Percentiles rank a stretch among this genome's conserved stretches.
Evolutionary conservation across 2,329 filamentous ascomycete genomes (phyloP).

Genomic region (Rutstroemia sp.): DNA sequence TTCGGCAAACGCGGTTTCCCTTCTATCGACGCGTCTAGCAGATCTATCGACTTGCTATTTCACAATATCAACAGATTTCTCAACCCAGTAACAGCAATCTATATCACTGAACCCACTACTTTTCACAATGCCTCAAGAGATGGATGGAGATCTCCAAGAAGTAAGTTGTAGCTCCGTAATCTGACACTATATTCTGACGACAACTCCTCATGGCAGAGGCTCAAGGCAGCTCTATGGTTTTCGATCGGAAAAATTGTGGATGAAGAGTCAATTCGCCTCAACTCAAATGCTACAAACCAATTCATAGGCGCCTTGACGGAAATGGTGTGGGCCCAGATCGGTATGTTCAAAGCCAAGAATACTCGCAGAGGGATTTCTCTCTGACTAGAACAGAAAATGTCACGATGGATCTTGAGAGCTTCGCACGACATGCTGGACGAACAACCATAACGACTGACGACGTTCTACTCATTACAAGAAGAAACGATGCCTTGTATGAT

Average conservation of each 20-base stretch:
- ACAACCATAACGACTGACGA: slow-evolving; percentile 77
- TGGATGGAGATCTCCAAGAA: slow-evolving; percentile 21
- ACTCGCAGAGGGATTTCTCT: background rate
- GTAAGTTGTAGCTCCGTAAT: slow-evolving; percentile 4
- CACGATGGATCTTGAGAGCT: slow-evolving; percentile 55
- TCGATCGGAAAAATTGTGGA: slow-evolving; percentile 83
- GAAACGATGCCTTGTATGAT: slow-evolving; percentile 76
- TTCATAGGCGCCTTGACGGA: slow-evolving; percentile 84
- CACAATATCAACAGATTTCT: background rate
- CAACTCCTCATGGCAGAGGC: slow-evolving; percentile 44
- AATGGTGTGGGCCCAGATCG: slow-evolving; percentile 80
- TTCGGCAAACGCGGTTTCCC: slow-evolving; percentile 2
- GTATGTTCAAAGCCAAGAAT: slow-evolving; percentile 38
- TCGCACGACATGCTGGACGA: slow-evolving; percentile 72
- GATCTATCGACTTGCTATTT: too few relatives aligned
- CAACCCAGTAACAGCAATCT: background rate
- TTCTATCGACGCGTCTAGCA: background rate
- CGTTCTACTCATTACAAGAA: slow-evolving; percentile 76
- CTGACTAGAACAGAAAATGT: slow-evolving; percentile 38
- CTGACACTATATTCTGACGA: background rate
- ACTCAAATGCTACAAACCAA: slow-evolving; percentile 83
- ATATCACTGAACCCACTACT: background rate
- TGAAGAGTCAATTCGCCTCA: slow-evolving; percentile 64
- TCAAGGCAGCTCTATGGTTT: slow-evolving; percentile 82
- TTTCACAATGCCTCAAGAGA: slow-evolving; percentile 15